Conservation (phyloP, 2,329 filamentous ascomycete species). For the Myriosclerotinia scirpicola region DNA sequence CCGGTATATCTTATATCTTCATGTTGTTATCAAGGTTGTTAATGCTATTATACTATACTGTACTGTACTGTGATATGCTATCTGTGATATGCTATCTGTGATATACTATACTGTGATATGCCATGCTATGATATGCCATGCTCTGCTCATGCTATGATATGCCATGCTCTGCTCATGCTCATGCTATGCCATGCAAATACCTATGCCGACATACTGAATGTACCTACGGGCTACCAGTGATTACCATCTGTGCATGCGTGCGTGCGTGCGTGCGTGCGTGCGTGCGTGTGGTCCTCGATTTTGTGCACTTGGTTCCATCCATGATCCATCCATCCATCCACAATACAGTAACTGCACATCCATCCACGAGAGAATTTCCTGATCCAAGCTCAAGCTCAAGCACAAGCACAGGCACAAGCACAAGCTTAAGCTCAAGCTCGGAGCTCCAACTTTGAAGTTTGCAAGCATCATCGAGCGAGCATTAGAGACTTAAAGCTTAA, state of each 20-base stretch:
- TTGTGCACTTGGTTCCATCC: not conserved
- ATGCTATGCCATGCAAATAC: not conserved
- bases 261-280: not conserved
- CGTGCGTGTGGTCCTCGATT: not conserved
- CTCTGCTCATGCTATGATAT: no score
- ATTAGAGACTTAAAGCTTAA: no score
- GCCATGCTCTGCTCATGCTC: no score
- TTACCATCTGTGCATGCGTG: not conserved
- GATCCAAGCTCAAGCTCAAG: not conserved
- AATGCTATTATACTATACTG: no score
- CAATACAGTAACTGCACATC: no score
- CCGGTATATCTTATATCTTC: no score
- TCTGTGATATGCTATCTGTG: not conserved
- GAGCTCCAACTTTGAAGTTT: no score
- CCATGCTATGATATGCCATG: constrained; percentile 1
- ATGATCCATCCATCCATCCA: no score
- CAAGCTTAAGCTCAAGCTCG: not conserved
- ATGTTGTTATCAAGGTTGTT: no score
- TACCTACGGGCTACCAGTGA: not conserved
- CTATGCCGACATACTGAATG: not conserved
- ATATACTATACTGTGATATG: not conserved
- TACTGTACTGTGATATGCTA: not conserved
- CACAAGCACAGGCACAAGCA: not conserved
- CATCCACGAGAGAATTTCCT: constrained; percentile 1
- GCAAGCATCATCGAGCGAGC: no score